Percentiles rank a stretch among this genome's conserved stretches.
Evolutionary conservation across 176 grass and related monocot species (phyloP).

Genomic region (Alloteropsis semialata): DNA sequence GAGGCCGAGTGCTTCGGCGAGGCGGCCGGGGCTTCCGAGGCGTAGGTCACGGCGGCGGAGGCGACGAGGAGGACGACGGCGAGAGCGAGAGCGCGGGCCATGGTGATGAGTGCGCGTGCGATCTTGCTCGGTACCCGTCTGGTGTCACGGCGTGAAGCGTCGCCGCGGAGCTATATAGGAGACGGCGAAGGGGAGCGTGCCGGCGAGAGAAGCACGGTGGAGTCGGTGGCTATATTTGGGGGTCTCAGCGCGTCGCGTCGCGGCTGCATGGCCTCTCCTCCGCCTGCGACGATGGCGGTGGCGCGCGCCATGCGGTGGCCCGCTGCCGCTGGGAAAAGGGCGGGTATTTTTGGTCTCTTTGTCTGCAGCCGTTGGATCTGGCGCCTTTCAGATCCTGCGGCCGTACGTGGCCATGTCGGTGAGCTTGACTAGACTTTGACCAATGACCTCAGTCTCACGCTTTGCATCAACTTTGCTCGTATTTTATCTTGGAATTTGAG

Average conservation of each 20-base stretch:
- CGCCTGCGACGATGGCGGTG: background rate
- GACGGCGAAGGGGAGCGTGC: background rate
- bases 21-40: conserved; percentile 41
- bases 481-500: no score
- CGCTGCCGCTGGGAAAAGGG: background rate
- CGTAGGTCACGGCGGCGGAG: background rate
- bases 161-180: conserved; percentile 22
- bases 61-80: conserved; percentile 22
- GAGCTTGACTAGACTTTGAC: background rate
- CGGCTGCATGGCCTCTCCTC: background rate
- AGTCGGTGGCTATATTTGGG: conserved; percentile 39
- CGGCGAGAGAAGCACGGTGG: conserved; percentile 43
- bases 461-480: background rate
- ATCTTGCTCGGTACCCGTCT: background rate
- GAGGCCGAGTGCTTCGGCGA: conserved; percentile 24
- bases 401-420: background rate
- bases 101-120: background rate
- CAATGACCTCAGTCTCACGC: background rate
- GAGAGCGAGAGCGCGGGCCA: conserved; percentile 30
- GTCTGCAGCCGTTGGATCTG: conserved; percentile 12
- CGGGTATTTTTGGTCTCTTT: conserved; percentile 29
- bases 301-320: conserved; percentile 15
- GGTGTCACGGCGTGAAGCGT: background rate
- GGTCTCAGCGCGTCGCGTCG: background rate
- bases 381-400: background rate